Evolutionary conservation across 2,329 filamentous ascomycete species (phyloP), one percentile per base, ranked within the genome.

Genomic region (Cryphonectria japonica): DNA sequence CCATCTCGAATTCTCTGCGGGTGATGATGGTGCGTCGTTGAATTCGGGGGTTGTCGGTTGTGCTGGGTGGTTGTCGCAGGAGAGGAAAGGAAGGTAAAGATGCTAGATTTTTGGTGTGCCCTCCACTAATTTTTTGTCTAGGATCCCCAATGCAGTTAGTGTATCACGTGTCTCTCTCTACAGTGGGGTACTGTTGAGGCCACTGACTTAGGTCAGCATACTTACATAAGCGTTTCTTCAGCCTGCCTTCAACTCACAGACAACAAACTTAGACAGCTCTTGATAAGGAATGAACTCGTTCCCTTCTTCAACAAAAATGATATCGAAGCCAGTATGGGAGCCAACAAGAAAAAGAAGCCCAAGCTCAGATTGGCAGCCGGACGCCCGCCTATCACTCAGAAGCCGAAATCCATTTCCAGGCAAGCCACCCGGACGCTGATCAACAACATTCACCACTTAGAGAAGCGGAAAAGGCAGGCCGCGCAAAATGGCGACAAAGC

Each of bases 401-500:
- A 84, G 29, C 80, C 82, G 11, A 85, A 84, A 73, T 87, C 89
- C 7, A 89, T 92, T 76, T 89, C 90, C 3, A 86, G 89, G 72
- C 91, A 89, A 78, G 86, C 89, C 37, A 91, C 89, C 61, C 86
- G 89, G 76, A 82, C 83, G 41, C 82, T 92, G 73, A 92, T 92
- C 80, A 90, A 91, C 78, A 84, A 84, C 59, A 88, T 90, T 73
- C 90, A 92, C 77, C 86, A 89, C 60, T 80, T 92, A 41, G 87
- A 91, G 76, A 92, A 92, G 79, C 83, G 85, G 73, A 85, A 86
- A 67, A 83, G 83, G 4, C 88, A 89, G 75, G 90, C 90, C 16
- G 72, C 83, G 37, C 80, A 82, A 22, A 84, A 84, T 66, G 88
- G 89, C 9, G 87, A 92, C 76, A 78, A 79, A 68, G 78, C 80